Base-by-base conservation (phyloP, 2,329 filamentous ascomycete genomes). In the Paecilomyces niveus region DNA sequence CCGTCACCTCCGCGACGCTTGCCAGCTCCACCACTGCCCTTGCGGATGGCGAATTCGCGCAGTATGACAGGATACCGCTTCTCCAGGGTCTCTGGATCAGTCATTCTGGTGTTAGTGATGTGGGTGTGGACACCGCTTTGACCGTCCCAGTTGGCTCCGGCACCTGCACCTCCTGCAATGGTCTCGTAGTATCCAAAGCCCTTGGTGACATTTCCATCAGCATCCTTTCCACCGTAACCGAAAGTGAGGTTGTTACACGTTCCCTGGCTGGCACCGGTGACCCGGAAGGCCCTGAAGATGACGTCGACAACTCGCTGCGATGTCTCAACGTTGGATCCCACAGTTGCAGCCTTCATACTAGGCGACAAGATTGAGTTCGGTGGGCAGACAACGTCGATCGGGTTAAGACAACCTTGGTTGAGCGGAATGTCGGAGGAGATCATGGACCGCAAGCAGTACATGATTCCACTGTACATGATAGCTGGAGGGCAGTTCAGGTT, bases 141-240 rank as follows among this genome's bases (percentile, higher is more conserved):
- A 24, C 90, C 90, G 59, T 87, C 81, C 90, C 90, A 94, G 22
- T 82, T 81, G 0, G 87, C 83, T 0, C 90, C 90, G 0, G 90
- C 90, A 51, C 89, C 90, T 52, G 83, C 86, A 2, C 90, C 90
- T 49, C 90, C 90, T 0, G 89, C 89, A 61, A 94, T 93, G 2
- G 90, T 94, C 73, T 94, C 90, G 71, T 93, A 93, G 78, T 93
- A 94, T 9, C 90, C 90, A 68, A 94, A 94, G 0, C 90, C 90
- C 35, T 85, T 85, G n/a, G 85, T 79, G n/a, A 68, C 65, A 4
- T 81, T 80, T 57, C 83, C 80, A 54, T 82, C 77, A 0, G 80
- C 75, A 29, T 82, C 72, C 60, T 88, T 86, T 51, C 89, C 89
- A 57, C 89, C 88, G 66, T 90, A 90, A 61, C 89, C 90, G 68